phyloP scores from a whole-genome alignment of 2,329 filamentous ascomycete species.

The Elsinoe arachidis region DNA sequence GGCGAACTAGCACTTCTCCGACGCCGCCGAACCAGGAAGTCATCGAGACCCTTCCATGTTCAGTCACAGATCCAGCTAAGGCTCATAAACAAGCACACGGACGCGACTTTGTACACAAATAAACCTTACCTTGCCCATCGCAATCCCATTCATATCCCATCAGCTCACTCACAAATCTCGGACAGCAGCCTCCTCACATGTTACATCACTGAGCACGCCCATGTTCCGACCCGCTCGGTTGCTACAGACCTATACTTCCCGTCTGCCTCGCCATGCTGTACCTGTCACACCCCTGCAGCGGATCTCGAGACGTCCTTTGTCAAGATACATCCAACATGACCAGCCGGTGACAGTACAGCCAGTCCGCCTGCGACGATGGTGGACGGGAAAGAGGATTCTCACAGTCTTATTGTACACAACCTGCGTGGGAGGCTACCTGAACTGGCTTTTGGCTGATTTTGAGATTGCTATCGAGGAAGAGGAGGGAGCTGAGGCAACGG shows the following conservation, averaged over 20 bases:
- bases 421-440: conserved; percentile 15
- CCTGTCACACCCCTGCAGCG: not conserved
- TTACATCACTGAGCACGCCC: not conserved
- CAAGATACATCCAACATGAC: conserved; percentile 6
- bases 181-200: not conserved
- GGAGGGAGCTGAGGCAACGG: conserved; percentile 17
- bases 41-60: not conserved
- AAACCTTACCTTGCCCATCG: not conserved
- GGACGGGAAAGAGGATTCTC: conserved; percentile 8
- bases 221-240: conserved; percentile 11
- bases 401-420: conserved; percentile 6
- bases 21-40: conserved; percentile 5
- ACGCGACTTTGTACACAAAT: conserved; percentile 9
- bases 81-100: conserved; percentile 4
- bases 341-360: conserved; percentile 11
- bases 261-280: conserved; percentile 5
- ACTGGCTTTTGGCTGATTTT: conserved; percentile 17
- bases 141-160: not conserved
- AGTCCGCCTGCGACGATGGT: conserved; percentile 8
- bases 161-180: not conserved
- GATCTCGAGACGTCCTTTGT: not conserved
- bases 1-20: not conserved
- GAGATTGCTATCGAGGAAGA: conserved; percentile 24
- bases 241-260: conserved; percentile 3
- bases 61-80: not conserved